Percentiles rank a stretch among this genome's conserved stretches.
phyloP scores from a whole-genome alignment of 352 stramenopile species.

The Globisporangium apiculatum region DNA sequence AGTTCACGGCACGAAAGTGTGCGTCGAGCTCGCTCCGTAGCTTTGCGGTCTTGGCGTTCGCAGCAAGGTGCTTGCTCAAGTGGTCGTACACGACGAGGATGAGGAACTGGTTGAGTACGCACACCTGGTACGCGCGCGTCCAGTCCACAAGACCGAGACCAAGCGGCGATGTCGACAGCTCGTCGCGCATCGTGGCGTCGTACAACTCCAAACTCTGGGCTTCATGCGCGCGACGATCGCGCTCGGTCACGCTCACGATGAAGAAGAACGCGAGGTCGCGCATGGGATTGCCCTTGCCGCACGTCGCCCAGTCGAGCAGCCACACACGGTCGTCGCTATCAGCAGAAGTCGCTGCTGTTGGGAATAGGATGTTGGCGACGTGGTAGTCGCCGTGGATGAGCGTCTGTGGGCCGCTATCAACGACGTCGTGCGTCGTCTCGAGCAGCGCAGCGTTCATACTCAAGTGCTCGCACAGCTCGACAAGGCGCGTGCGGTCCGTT shows the following conservation, averaged over 20 bases:
- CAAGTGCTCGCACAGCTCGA: slow-evolving; percentile 37
- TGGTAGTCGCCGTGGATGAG: slow-evolving; percentile 83
- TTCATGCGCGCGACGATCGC: slow-evolving; percentile 39
- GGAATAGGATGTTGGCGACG: slow-evolving; percentile 69
- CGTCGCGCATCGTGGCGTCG: slow-evolving; percentile 19
- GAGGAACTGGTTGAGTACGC: slow-evolving; percentile 75
- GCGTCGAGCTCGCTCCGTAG: slow-evolving; percentile 47
- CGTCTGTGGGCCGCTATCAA: slow-evolving; percentile 41
- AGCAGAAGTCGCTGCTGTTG: slow-evolving; percentile 7
- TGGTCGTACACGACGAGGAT: slow-evolving; percentile 78
- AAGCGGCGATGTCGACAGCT: background rate
- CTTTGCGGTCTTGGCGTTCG: slow-evolving; percentile 60
- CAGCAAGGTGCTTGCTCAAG: slow-evolving; percentile 71
- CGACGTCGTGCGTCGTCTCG: slow-evolving; percentile 36
- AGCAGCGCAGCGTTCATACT: slow-evolving; percentile 31
- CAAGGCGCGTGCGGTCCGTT: slow-evolving; percentile 22
- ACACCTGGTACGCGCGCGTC: slow-evolving; percentile 46
- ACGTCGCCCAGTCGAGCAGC: slow-evolving; percentile 81
- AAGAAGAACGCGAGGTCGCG: slow-evolving; percentile 81
- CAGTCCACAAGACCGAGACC: slow-evolving; percentile 33
- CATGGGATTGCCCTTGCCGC: slow-evolving; percentile 63
- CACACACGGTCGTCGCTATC: slow-evolving; percentile 26
- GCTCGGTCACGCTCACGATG: slow-evolving; percentile 57
- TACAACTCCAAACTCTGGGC: slow-evolving; percentile 34
- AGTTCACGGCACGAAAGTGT: slow-evolving; percentile 70